Evolutionary conservation across 1,284 basidiomycete genomes (phyloP), one percentile per base, ranked within the genome.

Genomic region (Microbotryomycetes sp.): DNA sequence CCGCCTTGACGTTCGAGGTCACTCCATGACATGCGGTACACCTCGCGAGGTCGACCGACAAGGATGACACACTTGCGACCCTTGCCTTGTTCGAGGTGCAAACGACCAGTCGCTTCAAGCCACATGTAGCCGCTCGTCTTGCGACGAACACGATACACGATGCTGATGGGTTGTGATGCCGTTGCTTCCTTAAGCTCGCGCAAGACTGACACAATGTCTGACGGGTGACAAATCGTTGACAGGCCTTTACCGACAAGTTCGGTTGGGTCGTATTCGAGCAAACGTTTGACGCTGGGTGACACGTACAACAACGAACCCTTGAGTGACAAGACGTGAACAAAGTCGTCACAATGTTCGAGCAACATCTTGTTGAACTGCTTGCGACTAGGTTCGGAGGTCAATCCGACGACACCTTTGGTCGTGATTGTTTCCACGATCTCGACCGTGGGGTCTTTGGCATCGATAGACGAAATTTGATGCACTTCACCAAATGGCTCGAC

Each of bases 301-400:
- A 92, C 88, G 74, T 96, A 97, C 57, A 93, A 83, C 77, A 97
- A 91, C 7, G 82, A 82, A 28, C 93, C 93, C 73, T 96, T 96
- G 69, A 97, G 84, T 7, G 89, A 92, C 29, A 97, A 80, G 53
- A 96, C 92, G 72, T 89, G 87, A 45, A 96, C 79, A 73, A 94
- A 88, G 75, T 96, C 71, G 60, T 68, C 66, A 54, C 62, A 68
- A 58, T 69, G 57, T 14, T 69, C 67, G 54, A 69, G 60, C 50
- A 66, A 61, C 7, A 67, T 49, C 42, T 63, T 53, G 50, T 57
- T 56, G 54, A 69, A 63, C 60, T 66, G 65, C 50, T 57, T 62
- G 47, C 54, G 45, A 28, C 60, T 25, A 15, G 49, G 9, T 2
- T 66, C 64, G 56, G 53, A 60, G 30, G 59, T 23, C n/a, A 68